Conservation (phyloP, 2,329 filamentous ascomycete species). For the Phyllosticta citrichinensis region DNA sequence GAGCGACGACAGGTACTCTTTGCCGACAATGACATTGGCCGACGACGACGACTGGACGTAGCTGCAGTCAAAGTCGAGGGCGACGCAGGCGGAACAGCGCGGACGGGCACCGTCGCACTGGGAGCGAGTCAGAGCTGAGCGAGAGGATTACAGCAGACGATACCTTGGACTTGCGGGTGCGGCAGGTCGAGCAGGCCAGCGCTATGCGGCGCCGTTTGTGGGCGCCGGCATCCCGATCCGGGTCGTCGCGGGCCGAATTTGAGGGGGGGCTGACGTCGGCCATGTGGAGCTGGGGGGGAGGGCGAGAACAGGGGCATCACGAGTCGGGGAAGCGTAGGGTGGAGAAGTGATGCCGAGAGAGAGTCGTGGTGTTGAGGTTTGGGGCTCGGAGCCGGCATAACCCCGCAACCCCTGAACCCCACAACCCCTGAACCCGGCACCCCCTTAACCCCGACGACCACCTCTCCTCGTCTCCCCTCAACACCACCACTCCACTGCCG, state of each 20-base stretch:
- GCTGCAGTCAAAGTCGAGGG: conserved; percentile 34
- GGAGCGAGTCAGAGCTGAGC: background rate
- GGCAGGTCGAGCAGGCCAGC: conserved; percentile 31
- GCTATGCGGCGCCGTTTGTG: conserved; percentile 29
- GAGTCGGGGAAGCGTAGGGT: background rate
- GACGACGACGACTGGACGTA: conserved; percentile 30
- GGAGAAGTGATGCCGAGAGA: background rate
- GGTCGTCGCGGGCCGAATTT: background rate
- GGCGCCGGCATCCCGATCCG: background rate
- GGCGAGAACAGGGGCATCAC: background rate
- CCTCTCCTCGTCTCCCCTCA: background rate
- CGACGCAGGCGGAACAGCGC: conserved; percentile 32
- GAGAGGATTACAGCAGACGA: background rate
- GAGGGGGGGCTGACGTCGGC: background rate
- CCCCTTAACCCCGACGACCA: background rate
- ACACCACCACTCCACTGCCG: background rate
- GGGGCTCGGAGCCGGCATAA: background rate
- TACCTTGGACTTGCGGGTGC: conserved; percentile 26
- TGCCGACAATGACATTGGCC: conserved; percentile 31
- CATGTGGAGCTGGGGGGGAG: too few species aligned
- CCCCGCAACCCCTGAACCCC: background rate
- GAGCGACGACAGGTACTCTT: conserved; percentile 21
- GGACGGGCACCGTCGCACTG: conserved; percentile 36
- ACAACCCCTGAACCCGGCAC: too few species aligned
- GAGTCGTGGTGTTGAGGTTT: background rate